Evolutionary conservation across 352 stramenopile species (phyloP).

Genomic region (Lagenidium sp.): DNA sequence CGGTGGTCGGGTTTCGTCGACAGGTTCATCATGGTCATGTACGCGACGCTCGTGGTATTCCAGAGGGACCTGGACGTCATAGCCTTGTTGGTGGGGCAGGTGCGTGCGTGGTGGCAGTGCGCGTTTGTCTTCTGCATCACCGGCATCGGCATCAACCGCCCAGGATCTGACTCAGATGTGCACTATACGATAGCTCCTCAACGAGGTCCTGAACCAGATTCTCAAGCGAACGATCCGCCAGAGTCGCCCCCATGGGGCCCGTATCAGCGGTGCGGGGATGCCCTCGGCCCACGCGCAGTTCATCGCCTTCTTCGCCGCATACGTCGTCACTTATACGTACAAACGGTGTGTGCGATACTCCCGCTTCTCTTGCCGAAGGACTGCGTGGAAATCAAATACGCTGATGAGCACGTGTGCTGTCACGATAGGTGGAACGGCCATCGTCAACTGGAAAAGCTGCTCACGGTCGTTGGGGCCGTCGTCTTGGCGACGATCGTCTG

Average conservation of each 20-base stretch:
- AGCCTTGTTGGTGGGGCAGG: slow-evolving; percentile 60
- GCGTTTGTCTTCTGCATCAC: too few species aligned
- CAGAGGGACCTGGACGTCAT: slow-evolving; percentile 76
- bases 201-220: slow-evolving; percentile 68
- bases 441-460: slow-evolving; percentile 42
- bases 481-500: slow-evolving; percentile 43
- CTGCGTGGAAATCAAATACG: too few species aligned
- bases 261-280: slow-evolving; percentile 62
- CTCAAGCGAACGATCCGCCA: slow-evolving; percentile 73
- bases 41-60: slow-evolving; percentile 63
- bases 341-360: slow-evolving; percentile 42
- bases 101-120: slow-evolving; percentile 7
- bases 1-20: neutral
- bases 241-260: slow-evolving; percentile 47
- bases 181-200: slow-evolving; percentile 44
- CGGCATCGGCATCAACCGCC: too few species aligned
- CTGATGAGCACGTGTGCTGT: too few species aligned
- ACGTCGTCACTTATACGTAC: slow-evolving; percentile 59
- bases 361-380: neutral
- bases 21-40: slow-evolving; percentile 84
- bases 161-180: too few species aligned
- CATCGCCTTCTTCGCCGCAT: slow-evolving; percentile 69
- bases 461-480: slow-evolving; percentile 45
- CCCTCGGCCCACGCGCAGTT: slow-evolving; percentile 79
- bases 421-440: slow-evolving; percentile 25